These are phyloP conservation scores for Xylaria sp. DNA, from an alignment of 2,329 filamentous ascomycete species.

Conservation along the genomic window DNA sequence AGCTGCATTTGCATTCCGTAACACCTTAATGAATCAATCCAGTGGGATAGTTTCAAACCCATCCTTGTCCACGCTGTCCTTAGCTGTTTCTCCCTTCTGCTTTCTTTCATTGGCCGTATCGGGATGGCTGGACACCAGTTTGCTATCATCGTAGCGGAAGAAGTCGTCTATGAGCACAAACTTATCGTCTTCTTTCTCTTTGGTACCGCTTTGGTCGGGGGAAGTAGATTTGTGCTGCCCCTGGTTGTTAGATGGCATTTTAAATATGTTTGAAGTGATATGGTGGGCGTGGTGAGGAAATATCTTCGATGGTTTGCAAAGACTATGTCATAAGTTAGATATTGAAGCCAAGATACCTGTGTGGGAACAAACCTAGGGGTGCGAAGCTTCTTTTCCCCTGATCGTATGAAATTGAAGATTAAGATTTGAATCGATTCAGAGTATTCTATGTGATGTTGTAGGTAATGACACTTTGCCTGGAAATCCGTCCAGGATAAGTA, in stretches of 20 bases:
- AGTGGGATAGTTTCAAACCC: conserved; percentile 12
- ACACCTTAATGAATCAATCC: too few species aligned
- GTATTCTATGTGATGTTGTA: neutral
- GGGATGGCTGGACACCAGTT: conserved; percentile 10
- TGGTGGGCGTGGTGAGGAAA: neutral
- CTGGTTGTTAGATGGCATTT: neutral
- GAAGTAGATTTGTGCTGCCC: neutral
- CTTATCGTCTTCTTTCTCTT: conserved; percentile 18
- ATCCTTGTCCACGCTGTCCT: neutral
- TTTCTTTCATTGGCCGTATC: neutral
- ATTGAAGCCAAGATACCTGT: neutral
- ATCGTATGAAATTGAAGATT: neutral
- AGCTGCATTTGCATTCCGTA: too few species aligned
- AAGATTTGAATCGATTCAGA: neutral
- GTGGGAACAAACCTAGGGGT: neutral
- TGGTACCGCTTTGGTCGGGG: neutral
- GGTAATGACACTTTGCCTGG: neutral
- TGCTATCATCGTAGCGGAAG: neutral
- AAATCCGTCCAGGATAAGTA: neutral
- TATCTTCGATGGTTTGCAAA: neutral
- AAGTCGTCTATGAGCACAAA: conserved; percentile 9
- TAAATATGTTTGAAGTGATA: neutral
- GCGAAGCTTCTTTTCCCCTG: neutral
- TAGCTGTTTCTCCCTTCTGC: neutral
- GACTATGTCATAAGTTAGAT: neutral